Base-by-base conservation (phyloP, 495 filamentous ascomycete species). In the Penicillium longicatenatum region DNA sequence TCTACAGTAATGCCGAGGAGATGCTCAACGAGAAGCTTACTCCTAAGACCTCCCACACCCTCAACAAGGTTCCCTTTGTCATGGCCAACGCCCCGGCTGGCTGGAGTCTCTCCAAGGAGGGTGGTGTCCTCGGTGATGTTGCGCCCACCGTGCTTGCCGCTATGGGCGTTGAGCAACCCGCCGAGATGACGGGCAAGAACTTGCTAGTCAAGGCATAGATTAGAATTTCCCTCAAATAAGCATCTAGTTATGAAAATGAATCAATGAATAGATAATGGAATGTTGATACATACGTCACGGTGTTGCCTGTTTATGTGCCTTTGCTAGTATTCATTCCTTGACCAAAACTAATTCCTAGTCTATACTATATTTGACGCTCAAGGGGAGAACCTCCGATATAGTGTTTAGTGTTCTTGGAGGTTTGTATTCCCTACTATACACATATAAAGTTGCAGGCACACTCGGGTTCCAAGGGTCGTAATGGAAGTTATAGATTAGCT, bases 11-110 rank as follows among this genome's bases (percentile, higher is more conserved):
- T 66, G 94, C 94, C 51, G 94, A 98, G 80, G 94, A 98, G 82
- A 98, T 98, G 94, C 84, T 97, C 75, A 97, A 89, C 73, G 85
- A 91, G 63, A 89, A 96, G 68, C 90, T 91, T 67, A 93, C 89
- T 67, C 94, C 94, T 45, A 98, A 98, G 85, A 98, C 94, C 14
- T 93, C 91, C 46, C 94, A 98, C 81, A 98, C 94, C 22, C 92
- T 88, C 51, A 98, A 98, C 82, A 91, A 90, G 73, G 94, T 98
- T 50, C 94, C 94, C 11, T 96, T 98, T 76, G 83, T 98, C 66
- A 94, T 98, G 92, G 92, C 91, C 69, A 98, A 98, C 67, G 93
- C 94, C 47, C 94, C 94, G 26, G 82, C 87, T 65, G 89, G 89
- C 62, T 97, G 87, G 88, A 91, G 85, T 64, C 74, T 98, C 68